These are phyloP conservation scores for Escovopsis sp. DNA, from an alignment of 2,329 filamentous ascomycete genomes.

Conservation along the genomic window DNA sequence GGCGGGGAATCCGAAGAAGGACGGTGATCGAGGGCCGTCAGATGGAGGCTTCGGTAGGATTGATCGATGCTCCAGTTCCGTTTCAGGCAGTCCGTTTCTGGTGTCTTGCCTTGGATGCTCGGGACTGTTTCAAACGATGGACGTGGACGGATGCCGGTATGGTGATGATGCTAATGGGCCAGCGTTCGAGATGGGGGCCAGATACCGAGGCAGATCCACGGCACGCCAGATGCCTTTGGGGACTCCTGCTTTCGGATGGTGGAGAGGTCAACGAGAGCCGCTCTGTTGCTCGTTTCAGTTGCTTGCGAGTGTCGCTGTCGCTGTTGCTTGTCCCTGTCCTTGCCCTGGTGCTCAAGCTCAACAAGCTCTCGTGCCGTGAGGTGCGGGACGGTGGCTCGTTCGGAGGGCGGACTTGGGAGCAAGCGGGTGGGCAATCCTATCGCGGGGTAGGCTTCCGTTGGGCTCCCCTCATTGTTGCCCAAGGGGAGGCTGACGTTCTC, in stretches of 20 bases:
- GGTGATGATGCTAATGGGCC: conserved; percentile 3
- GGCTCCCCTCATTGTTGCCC: conserved; percentile 7
- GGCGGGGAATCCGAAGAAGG: background rate
- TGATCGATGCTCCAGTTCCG: background rate
- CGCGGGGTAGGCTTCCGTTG: conserved; percentile 6
- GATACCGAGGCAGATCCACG: no score
- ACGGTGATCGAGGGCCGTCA: background rate
- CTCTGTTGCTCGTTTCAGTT: no score
- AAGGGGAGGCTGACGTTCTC: conserved; percentile 4
- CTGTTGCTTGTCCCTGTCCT: no score
- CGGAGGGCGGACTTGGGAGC: no score
- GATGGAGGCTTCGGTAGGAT: conserved; percentile 4
- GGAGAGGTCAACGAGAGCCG: no score
- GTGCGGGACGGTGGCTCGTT: no score
- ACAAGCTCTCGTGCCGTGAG: no score
- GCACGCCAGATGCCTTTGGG: no score
- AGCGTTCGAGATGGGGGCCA: background rate
- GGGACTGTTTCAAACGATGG: conserved; percentile 1
- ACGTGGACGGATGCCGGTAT: background rate
- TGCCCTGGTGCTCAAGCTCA: no score
- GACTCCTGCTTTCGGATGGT: no score
- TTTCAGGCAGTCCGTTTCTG: conserved; percentile 1
- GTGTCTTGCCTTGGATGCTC: background rate
- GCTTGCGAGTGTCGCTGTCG: no score
- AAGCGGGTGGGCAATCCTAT: background rate